A percentile compares a stretch with the other conserved stretches of the same genome.
Evolutionary conservation across 2,329 filamentous ascomycete species (phyloP).

Genomic region (Cladosporium phlei): DNA sequence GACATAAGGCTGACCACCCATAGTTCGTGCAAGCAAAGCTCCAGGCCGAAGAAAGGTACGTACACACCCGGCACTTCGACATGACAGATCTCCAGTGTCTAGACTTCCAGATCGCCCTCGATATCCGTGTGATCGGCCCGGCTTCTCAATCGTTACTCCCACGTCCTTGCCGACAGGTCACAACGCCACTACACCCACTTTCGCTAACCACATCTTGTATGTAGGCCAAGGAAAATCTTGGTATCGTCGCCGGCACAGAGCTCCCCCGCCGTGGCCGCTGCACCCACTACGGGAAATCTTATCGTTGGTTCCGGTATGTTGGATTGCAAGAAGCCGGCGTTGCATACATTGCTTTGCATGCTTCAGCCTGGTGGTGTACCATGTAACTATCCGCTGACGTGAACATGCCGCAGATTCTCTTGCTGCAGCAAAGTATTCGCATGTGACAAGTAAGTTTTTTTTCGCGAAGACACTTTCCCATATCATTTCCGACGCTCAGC

Average conservation of each 20-base stretch:
- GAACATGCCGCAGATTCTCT: slow-evolving; percentile 42
- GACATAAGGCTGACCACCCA: not conserved
- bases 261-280: slow-evolving; percentile 51
- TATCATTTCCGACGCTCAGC: no score
- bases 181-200: not conserved
- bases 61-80: not conserved
- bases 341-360: slow-evolving; percentile 4
- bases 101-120: slow-evolving; percentile 17
- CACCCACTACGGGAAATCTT: slow-evolving; percentile 47
- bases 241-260: slow-evolving; percentile 51
- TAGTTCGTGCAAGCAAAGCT: slow-evolving; percentile 13
- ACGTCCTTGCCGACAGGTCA: not conserved
- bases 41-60: slow-evolving; percentile 16
- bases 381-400: not conserved
- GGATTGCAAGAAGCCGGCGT: slow-evolving; percentile 5
- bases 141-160: not conserved
- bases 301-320: slow-evolving; percentile 51
- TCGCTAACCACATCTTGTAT: not conserved
- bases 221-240: slow-evolving; percentile 48
- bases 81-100: slow-evolving; percentile 3
- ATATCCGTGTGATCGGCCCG: not conserved
- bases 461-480: no score
- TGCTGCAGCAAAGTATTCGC: slow-evolving; percentile 55
- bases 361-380: not conserved
- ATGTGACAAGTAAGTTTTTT: slow-evolving; percentile 50